phyloP scores from a whole-genome alignment of 768 basidiomycete species.

The Lyophyllum shimeji region DNA sequence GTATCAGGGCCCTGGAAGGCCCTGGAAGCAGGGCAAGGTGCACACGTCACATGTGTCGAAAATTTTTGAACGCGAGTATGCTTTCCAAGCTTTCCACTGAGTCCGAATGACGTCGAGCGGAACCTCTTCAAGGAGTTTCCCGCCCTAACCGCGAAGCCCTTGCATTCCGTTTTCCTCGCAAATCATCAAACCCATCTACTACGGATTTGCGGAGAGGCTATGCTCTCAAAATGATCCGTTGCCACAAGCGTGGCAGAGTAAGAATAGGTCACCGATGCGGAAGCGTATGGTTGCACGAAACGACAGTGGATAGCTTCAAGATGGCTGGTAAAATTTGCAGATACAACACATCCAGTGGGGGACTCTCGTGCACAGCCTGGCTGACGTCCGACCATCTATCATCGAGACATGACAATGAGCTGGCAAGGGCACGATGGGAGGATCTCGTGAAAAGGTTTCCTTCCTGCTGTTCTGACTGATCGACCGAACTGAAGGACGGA shows the following conservation, averaged over 20 bases:
- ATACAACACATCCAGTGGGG: too few species aligned
- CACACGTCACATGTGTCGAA: neutral
- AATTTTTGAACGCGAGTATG: neutral
- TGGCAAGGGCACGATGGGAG: neutral
- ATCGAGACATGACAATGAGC: neutral
- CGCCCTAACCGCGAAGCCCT: neutral
- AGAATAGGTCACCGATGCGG: neutral
- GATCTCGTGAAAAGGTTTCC: neutral
- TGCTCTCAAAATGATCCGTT: constrained; percentile 8
- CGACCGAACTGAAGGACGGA: neutral
- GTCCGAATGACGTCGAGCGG: constrained; percentile 6
- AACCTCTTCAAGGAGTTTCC: neutral
- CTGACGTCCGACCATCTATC: neutral
- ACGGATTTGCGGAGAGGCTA: neutral
- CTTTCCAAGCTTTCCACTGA: constrained; percentile 3
- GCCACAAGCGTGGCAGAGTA: neutral
- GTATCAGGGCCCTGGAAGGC: too few species aligned
- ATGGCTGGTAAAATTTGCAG: neutral
- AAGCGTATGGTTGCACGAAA: neutral
- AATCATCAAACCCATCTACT: neutral
- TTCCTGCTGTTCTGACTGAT: neutral
- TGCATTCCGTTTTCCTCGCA: constrained; percentile 11
- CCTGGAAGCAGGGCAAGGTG: too few species aligned
- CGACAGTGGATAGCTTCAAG: neutral
- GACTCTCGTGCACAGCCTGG: too few species aligned